Evolutionary conservation across 345 rosid species (phyloP).

Genomic region (Pistacia vera): DNA sequence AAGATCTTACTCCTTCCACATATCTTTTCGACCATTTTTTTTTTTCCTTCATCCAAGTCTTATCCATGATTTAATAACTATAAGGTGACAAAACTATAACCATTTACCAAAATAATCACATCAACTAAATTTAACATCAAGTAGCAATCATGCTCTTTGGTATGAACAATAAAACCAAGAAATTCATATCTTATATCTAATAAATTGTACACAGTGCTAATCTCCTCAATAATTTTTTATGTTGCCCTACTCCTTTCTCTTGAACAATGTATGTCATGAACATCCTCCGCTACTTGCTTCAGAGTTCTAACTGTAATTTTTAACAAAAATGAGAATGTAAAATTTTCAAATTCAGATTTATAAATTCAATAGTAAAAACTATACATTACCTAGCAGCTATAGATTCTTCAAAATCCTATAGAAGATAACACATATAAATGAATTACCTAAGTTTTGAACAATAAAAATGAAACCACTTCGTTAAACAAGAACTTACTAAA

Average conservation of each 20-base stretch:
- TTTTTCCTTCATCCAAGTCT: too few species aligned
- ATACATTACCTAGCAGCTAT: slow-evolving; percentile 41
- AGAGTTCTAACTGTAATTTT: slow-evolving; percentile 27
- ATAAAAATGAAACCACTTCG: too few species aligned
- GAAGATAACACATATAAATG: slow-evolving; percentile 9
- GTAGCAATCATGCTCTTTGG: slow-evolving; percentile 11
- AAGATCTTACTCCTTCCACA: too few species aligned
- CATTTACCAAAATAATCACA: too few species aligned
- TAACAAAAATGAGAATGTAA: too few species aligned
- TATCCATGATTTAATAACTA: too few species aligned
- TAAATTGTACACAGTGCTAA: slow-evolving; percentile 14
- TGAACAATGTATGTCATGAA: slow-evolving; percentile 62
- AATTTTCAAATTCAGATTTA: neutral
- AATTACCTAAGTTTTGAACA: neutral
- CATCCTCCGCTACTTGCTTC: slow-evolving; percentile 27
- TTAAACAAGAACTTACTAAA: neutral
- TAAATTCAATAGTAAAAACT: neutral
- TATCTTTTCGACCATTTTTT: too few species aligned
- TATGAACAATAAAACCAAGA: slow-evolving; percentile 10
- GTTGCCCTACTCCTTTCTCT: slow-evolving; percentile 66
- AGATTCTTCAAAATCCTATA: slow-evolving; percentile 43
- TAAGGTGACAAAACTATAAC: too few species aligned
- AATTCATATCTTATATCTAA: neutral
- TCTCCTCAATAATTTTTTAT: slow-evolving; percentile 56
- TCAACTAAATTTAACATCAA: neutral